These are phyloP conservation scores for Takashimella tepidaria DNA, from an alignment of 1,284 basidiomycete genomes.

Conservation along the genomic window DNA sequence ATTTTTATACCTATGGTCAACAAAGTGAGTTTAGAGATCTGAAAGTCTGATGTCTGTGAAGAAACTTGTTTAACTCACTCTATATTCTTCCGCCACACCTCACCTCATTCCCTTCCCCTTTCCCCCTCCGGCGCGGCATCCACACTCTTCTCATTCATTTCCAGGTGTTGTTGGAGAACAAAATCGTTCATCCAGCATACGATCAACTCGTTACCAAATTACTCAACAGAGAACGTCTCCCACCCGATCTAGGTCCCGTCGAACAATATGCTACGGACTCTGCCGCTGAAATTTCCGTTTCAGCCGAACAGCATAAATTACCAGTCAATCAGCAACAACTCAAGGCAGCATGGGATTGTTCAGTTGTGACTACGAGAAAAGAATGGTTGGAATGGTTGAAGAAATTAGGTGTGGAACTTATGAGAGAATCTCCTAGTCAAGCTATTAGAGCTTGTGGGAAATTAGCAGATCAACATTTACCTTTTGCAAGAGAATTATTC, in stretches of 20 bases:
- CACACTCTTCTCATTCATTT: not conserved
- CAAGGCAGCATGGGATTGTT: constrained; percentile 94
- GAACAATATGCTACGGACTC: constrained; percentile 46
- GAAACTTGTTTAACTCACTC: not conserved
- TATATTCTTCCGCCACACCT: too few species aligned
- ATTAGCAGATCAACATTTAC: constrained; percentile 84
- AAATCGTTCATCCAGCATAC: constrained; percentile 79
- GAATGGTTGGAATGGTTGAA: constrained; percentile 98
- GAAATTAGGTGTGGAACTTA: constrained; percentile 87
- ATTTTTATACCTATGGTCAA: constrained; percentile 97
- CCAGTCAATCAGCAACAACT: constrained; percentile 96
- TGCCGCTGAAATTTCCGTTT: constrained; percentile 28
- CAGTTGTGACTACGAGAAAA: constrained; percentile 69
- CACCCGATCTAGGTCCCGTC: constrained; percentile 54
- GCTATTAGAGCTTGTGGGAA: constrained; percentile 93
- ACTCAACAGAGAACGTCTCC: constrained; percentile 84
- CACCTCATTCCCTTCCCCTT: too few species aligned
- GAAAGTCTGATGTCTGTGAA: too few species aligned
- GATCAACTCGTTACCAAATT: constrained; percentile 84
- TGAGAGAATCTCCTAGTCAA: constrained; percentile 97
- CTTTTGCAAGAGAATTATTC: constrained; percentile 90
- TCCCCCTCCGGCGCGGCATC: too few species aligned
- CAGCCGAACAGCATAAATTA: constrained; percentile 74
- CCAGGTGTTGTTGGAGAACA: constrained; percentile 70
- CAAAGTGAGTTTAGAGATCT: constrained; percentile 58